Conservation (phyloP, 352 stramenopile genomes). For the Thraustochytrium aureum region DNA sequence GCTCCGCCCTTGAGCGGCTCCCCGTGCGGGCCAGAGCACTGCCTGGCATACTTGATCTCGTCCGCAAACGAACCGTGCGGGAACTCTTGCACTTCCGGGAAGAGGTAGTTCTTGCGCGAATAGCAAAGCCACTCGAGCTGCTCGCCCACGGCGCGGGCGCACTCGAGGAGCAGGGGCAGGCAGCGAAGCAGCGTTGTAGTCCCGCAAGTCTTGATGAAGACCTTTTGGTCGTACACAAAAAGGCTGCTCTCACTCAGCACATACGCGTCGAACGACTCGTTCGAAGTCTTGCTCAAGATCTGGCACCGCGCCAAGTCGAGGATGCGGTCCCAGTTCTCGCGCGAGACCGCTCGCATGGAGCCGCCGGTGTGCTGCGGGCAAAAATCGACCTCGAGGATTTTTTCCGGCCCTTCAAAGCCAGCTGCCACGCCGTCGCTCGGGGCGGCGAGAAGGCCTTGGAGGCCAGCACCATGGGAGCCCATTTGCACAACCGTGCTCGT, state of each 20-base stretch:
- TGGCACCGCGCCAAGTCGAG: conserved; percentile 92
- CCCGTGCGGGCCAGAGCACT: conserved; percentile 30
- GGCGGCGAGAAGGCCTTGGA: no score
- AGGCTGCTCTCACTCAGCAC: conserved; percentile 93
- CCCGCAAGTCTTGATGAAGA: conserved; percentile 99
- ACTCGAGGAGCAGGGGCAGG: conserved; percentile 77
- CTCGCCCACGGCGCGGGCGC: conserved; percentile 75
- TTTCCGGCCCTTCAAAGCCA: conserved; percentile 97
- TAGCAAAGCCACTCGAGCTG: conserved; percentile 98
- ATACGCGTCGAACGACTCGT: conserved; percentile 70
- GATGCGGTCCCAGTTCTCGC: conserved; percentile 87
- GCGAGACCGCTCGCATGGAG: conserved; percentile 86
- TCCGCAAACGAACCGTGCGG: conserved; percentile 95
- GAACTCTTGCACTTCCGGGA: conserved; percentile 96
- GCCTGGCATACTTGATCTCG: conserved; percentile 64
- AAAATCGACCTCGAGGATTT: conserved; percentile 96
- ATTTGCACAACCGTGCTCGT: no score
- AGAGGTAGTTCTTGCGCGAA: conserved; percentile 98
- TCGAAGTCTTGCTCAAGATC: conserved; percentile 94
- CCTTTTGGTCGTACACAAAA: conserved; percentile 98
- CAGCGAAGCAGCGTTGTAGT: conserved; percentile 96
- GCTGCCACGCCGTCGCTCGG: conserved; percentile 15
- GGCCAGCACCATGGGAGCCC: no score
- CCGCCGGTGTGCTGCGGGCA: conserved; percentile 59
- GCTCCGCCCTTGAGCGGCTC: conserved; percentile 65